phyloP scores from a whole-genome alignment of 371 early-diverging fungal species.

The Lichtheimia ornata region DNA sequence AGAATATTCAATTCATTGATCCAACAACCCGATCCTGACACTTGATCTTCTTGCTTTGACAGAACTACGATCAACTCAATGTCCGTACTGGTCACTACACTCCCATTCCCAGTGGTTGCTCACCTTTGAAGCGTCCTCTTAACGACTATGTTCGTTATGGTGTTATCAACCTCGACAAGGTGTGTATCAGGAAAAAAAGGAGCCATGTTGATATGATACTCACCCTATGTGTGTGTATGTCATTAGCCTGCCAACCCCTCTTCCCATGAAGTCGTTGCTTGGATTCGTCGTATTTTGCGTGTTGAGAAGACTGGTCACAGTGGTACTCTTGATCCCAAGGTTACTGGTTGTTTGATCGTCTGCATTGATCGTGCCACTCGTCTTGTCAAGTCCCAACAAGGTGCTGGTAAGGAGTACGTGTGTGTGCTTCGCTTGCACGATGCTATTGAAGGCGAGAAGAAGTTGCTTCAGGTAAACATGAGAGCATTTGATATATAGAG shows the following conservation, averaged over 20 bases:
- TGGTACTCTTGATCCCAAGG: slow-evolving; percentile 99
- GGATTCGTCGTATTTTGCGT: slow-evolving; percentile 98
- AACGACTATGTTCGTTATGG: slow-evolving; percentile 96
- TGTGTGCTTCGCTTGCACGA: slow-evolving; percentile 96
- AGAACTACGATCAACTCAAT: slow-evolving; percentile 98
- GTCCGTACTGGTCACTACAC: slow-evolving; percentile 98
- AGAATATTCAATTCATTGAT: too few relatives aligned
- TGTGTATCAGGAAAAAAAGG: slow-evolving; percentile 3
- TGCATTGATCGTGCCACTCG: slow-evolving; percentile 99
- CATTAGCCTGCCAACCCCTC: slow-evolving; percentile 99
- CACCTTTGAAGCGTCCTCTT: slow-evolving; percentile 95
- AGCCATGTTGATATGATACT: too few relatives aligned
- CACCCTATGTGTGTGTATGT: too few relatives aligned
- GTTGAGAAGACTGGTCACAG: slow-evolving; percentile 99
- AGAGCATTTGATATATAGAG: background rate
- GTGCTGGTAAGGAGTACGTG: slow-evolving; percentile 99
- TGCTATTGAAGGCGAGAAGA: slow-evolving; percentile 86
- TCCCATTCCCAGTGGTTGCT: slow-evolving; percentile 94
- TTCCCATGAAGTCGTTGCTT: slow-evolving; percentile 99
- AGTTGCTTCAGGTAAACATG: slow-evolving; percentile 65
- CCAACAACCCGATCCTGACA: too few relatives aligned
- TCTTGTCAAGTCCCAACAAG: slow-evolving; percentile 99
- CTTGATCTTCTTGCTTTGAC: slow-evolving; percentile 11
- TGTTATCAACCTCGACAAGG: slow-evolving; percentile 90
- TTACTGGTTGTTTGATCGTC: slow-evolving; percentile 99